Percentiles rank a stretch among this genome's conserved stretches.
Conservation (phyloP, 495 filamentous ascomycete genomes). For the Penicillium cataractarum region DNA sequence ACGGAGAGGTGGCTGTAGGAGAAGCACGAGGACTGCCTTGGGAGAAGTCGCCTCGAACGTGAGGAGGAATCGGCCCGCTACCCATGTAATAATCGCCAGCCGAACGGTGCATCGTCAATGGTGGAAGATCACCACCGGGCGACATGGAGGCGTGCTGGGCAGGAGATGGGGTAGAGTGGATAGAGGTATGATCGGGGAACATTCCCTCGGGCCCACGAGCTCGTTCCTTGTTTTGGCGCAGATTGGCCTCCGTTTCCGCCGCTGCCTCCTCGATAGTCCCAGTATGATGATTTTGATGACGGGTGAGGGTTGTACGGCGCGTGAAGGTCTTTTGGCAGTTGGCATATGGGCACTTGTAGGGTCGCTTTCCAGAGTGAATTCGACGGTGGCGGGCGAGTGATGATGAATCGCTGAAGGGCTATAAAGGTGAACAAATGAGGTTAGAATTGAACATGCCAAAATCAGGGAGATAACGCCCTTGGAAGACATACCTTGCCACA, state of each 20-base stretch:
- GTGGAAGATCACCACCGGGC: conserved; percentile 74
- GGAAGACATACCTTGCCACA: conserved; percentile 80
- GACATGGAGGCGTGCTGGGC: conserved; percentile 79
- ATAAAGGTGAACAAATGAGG: conserved; percentile 6
- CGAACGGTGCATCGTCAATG: conserved; percentile 72
- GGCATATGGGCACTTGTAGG: conserved; percentile 96
- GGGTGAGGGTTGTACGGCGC: conserved; percentile 88
- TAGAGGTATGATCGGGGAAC: conserved; percentile 80
- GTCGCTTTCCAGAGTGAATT: conserved; percentile 94
- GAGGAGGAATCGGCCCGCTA: conserved; percentile 74
- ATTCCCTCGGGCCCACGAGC: conserved; percentile 68
- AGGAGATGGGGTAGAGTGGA: conserved; percentile 83
- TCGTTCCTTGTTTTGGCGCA: conserved; percentile 61
- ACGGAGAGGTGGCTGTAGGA: conserved; percentile 63
- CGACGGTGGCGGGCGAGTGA: conserved; percentile 91
- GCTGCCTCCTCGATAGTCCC: conserved; percentile 95
- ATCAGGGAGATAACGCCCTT: no score
- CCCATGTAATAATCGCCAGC: conserved; percentile 67
- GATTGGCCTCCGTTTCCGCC: conserved; percentile 80
- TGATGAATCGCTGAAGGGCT: conserved; percentile 99
- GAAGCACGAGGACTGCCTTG: conserved; percentile 74
- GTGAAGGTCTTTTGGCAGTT: conserved; percentile 99
- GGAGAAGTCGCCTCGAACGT: conserved; percentile 78
- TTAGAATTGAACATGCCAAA: no score
- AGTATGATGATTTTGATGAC: conserved; percentile 94